Percentiles rank a stretch among this genome's conserved stretches.
These are phyloP conservation scores for Cladosporium halotolerans DNA, from an alignment of 2,329 filamentous ascomycete species.

Conservation along the genomic window DNA sequence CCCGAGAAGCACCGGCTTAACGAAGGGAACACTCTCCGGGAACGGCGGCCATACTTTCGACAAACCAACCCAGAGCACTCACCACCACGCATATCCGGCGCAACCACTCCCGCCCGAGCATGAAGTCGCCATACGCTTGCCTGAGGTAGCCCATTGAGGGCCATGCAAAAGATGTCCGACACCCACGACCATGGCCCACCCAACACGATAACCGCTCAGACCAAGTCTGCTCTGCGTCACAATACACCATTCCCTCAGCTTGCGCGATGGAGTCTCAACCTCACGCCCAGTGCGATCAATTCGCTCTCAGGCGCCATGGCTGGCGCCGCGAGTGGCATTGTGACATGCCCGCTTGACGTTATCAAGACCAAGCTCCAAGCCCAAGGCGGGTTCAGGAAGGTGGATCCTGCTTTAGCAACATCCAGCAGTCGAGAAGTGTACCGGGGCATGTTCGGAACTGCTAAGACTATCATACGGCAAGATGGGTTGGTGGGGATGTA, in stretches of 20 bases:
- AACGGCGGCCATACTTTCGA: conserved; percentile 1
- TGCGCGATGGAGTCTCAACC: conserved; percentile 36
- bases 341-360: conserved; percentile 95
- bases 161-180: conserved; percentile 26
- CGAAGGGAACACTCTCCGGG: conserved; percentile 5
- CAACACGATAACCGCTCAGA: conserved; percentile 10
- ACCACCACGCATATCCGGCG: conserved; percentile 6
- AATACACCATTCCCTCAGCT: conserved; percentile 29
- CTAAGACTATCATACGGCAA: conserved; percentile 74
- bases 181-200: conserved; percentile 27
- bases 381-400: conserved; percentile 71
- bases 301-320: conserved; percentile 81
- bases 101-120: conserved; percentile 19
- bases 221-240: conserved; percentile 14
- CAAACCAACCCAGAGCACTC: neutral
- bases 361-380: conserved; percentile 98
- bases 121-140: conserved; percentile 17
- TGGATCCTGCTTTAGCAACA: conserved; percentile 11
- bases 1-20: conserved; percentile 9
- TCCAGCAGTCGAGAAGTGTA: conserved; percentile 57
- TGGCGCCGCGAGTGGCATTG: conserved; percentile 85
- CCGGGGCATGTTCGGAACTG: conserved; percentile 80
- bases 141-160: conserved; percentile 25
- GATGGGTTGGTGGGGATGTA: conserved; percentile 90
- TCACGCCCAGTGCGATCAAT: conserved; percentile 60